Percentiles rank a stretch among this genome's conserved stretches.
Evolutionary conservation across 345 rosid genomes (phyloP).

Genomic region (Camelina laxa): DNA sequence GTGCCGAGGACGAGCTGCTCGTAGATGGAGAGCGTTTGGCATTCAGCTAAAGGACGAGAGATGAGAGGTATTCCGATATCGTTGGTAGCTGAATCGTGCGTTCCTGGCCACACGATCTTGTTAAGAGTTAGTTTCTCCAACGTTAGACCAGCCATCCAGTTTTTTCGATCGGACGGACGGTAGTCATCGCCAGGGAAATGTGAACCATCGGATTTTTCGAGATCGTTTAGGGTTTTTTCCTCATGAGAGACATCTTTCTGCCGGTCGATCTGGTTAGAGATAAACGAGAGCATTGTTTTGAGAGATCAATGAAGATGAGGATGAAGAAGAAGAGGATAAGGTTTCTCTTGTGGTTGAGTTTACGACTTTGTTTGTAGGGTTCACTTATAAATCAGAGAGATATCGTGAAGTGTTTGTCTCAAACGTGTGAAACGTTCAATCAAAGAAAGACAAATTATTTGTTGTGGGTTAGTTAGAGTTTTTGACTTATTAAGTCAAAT

Average conservation of each 20-base stretch:
- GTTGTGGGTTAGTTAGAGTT: conserved; percentile 29
- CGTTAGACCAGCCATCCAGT: conserved; percentile 72
- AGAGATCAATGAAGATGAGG: conserved; percentile 15
- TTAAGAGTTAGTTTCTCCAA: conserved; percentile 55
- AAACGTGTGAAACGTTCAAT: conserved; percentile 26
- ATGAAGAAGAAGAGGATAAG: conserved; percentile 37
- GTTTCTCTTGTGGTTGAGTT: conserved; percentile 39
- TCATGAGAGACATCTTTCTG: conserved; percentile 52
- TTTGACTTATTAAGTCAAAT: conserved; percentile 17
- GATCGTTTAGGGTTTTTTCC: conserved; percentile 56
- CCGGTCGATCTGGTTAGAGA: conserved; percentile 54
- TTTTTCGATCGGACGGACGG: conserved; percentile 65
- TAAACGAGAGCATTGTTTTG: conserved; percentile 62
- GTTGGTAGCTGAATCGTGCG: conserved; percentile 90
- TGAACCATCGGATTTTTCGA: conserved; percentile 50
- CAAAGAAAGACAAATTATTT: conserved; percentile 35
- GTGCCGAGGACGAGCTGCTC: conserved; percentile 71
- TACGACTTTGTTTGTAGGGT: not conserved
- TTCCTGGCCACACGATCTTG: conserved; percentile 91
- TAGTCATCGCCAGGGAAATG: conserved; percentile 73
- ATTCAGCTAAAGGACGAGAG: conserved; percentile 77
- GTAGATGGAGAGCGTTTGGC: conserved; percentile 74
- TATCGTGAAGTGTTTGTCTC: conserved; percentile 39
- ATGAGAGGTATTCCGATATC: conserved; percentile 68
- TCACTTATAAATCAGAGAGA: conserved; percentile 14